These are phyloP conservation scores for Plectosphaerella sp. DNA, from an alignment of 2,329 filamentous ascomycete species.

Conservation along the genomic window DNA sequence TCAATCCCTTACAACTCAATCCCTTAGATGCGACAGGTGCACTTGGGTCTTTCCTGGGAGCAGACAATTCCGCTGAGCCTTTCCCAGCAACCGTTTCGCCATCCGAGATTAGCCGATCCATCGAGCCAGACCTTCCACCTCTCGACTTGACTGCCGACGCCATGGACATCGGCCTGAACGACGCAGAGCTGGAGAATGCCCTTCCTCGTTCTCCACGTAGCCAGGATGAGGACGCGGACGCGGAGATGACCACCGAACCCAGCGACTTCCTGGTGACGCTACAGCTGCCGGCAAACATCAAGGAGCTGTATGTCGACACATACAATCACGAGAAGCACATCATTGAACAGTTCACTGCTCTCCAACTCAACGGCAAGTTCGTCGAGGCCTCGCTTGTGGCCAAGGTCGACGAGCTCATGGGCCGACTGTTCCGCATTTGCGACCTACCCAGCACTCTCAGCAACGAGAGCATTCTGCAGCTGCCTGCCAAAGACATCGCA, in stretches of 20 bases:
- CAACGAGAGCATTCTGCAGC: slow-evolving; percentile 31
- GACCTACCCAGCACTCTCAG: slow-evolving; percentile 51
- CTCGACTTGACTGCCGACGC: slow-evolving; percentile 10
- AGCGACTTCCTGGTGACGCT: slow-evolving; percentile 51
- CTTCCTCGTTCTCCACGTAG: background rate
- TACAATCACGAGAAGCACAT: slow-evolving; percentile 37
- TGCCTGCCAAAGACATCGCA: slow-evolving; percentile 37
- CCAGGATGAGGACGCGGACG: background rate
- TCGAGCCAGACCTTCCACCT: slow-evolving; percentile 12
- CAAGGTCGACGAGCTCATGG: slow-evolving; percentile 48
- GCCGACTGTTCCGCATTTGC: slow-evolving; percentile 47
- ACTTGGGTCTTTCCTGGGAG: slow-evolving; percentile 12
- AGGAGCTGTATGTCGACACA: slow-evolving; percentile 47
- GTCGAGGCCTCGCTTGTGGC: slow-evolving; percentile 28
- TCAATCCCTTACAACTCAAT: background rate
- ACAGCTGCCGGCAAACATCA: slow-evolving; percentile 48
- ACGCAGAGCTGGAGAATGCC: slow-evolving; percentile 4
- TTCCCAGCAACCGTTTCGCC: slow-evolving; percentile 30
- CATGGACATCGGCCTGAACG: slow-evolving; percentile 2
- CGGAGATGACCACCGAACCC: slow-evolving; percentile 13
- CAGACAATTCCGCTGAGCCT: slow-evolving; percentile 11
- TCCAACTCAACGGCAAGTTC: slow-evolving; percentile 3
- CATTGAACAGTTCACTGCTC: slow-evolving; percentile 39
- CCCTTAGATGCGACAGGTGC: slow-evolving; percentile 1
- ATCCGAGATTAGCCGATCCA: slow-evolving; percentile 28